Evolutionary conservation across 345 rosid genomes (phyloP), one percentile per base, ranked within the genome.

Genomic region (Abelmoschus esculentus): DNA sequence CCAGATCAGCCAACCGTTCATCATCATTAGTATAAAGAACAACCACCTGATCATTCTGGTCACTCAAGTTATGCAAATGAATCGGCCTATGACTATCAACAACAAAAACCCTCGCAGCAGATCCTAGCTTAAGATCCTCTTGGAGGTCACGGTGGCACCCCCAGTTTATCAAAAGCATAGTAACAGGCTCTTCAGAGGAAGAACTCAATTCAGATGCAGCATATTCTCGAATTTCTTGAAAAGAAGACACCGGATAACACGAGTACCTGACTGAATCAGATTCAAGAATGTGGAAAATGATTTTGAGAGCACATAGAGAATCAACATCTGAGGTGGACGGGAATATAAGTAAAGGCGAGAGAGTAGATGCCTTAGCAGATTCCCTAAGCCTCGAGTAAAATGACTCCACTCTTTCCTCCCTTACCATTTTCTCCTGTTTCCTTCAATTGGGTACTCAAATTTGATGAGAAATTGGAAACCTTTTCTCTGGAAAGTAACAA

Each of bases 81-180:
- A 92, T 90, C 5, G 97, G 99, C 3, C 99, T 81, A 55, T 95
- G 99, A 75, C 98, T 86, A 81, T 96, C 99, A 10, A 96, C 89
- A 0, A 90, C 96, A 36, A 95, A 95, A 68, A 90, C 97, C 66
- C 87, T 78, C 6, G 79, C 90, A 6, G 77, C 71, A 1, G 89
- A 74, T 8, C 92, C 98, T 64, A 91, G 67, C 61, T 80, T 79
- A 44, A 96, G 82, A 73, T 84, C 73, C 59, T 50, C 28, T 71
- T 80, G 80, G 73, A 96, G 77, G 79, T 96, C 98, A 53, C 95
- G 84, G 74, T 96, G 97, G 76, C 89, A 92, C 5, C 97, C 99
- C 99, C 99, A 96, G 65, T 92, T 96, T 4, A 90, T 83, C 72
- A 95, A 79, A 2, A 92, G 77, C 0, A 95, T 78, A 1, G 98